Evolutionary conservation across 169 alveolate species (phyloP), one percentile per base, ranked within the genome.

Genomic region (Eimeria zaria): DNA sequence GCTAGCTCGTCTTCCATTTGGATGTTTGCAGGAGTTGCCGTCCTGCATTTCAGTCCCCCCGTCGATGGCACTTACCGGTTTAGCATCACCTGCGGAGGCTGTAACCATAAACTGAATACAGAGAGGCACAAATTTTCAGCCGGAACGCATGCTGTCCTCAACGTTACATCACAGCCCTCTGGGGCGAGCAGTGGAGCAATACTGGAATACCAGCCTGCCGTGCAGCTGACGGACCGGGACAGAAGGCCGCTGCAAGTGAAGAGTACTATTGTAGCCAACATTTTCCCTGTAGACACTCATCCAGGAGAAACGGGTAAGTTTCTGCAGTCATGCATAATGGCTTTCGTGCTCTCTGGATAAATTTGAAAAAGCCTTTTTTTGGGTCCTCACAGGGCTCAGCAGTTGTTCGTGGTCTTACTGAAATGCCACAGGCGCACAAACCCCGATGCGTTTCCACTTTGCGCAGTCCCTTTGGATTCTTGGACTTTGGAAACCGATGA

Each of bases 401-500:
- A 36, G n/a, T 33, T 62, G 24, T 39, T 18, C 53, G 16, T n/a
- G 33, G 33, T 8, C 16, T 0, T 73, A 33, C 22, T 39, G 64
- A 78, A 46, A 27, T 18, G 88, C n/a, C 8, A 78, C 64, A 51
- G n/a, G 30, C 67, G n/a, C 44, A n/a, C 22, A 46, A 22, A 1
- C 33, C 12, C 41, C 30, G 2, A 41, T 60, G 62, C 46, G n/a
- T 87, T 48, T 27, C 27, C 33, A 20, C 67, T 87, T 64, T 62
- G 58, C 53, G 62, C 94, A 87, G 94, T 55, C 55, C 67, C 94
- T 11, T n/a, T 87, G 78, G 48, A 48, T 1, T 64, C 80, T 24
- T 87, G 94, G 94, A 87, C 94, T 12, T 48, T 87, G 67, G 83
- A 60, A 64, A 87, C 94, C 36, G 83, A 87, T 11, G 83, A 87